Evolutionary conservation across 73 alveolate genomes (phyloP).

Genomic region (Tetrahymena elliotti): DNA sequence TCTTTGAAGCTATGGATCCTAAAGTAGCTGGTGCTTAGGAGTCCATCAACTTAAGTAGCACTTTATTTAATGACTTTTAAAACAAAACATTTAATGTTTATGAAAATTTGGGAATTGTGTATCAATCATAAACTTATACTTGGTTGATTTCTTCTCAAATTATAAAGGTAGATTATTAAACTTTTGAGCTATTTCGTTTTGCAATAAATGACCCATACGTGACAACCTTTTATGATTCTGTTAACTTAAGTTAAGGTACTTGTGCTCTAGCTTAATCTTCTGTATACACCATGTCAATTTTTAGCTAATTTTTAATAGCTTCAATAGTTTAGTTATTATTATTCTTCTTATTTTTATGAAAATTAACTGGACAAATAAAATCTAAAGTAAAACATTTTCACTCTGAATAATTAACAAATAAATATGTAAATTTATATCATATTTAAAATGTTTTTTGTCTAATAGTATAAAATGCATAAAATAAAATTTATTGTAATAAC

Average conservation of each 20-base stretch:
- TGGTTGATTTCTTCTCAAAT: background rate
- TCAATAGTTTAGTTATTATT: background rate
- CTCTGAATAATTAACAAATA: background rate
- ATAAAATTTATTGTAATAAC: too few species aligned
- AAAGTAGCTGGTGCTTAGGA: background rate
- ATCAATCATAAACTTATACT: background rate
- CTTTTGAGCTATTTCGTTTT: background rate
- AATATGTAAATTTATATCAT: too few species aligned
- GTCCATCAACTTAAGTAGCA: background rate
- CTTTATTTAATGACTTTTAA: background rate
- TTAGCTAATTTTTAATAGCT: background rate
- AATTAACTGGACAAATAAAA: too few species aligned
- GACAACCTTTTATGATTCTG: background rate
- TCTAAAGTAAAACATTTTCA: too few species aligned
- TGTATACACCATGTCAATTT: background rate
- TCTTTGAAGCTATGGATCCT: background rate
- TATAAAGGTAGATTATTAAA: background rate
- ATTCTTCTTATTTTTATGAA: background rate
- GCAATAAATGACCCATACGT: background rate
- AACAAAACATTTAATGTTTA: background rate
- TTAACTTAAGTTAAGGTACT: background rate
- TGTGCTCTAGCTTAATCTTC: background rate
- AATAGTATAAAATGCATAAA: too few species aligned
- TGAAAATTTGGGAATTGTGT: background rate
- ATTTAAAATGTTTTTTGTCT: too few species aligned